Evolutionary conservation across 2,329 filamentous ascomycete species (phyloP).

Genomic region (Diplodia seriata): DNA sequence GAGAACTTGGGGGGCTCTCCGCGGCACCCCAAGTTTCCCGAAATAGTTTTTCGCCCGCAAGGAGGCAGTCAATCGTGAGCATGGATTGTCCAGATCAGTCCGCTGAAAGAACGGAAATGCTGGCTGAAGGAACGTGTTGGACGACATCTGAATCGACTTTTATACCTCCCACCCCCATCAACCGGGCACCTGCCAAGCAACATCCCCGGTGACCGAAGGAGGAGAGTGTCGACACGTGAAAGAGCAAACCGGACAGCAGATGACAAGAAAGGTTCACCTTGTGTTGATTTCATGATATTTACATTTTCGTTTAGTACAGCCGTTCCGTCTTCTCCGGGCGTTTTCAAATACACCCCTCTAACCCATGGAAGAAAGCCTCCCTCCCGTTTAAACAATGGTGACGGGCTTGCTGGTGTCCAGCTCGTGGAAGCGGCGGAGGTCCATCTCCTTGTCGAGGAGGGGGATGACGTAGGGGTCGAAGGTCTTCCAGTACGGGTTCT

Average conservation of each 20-base stretch:
- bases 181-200: too few species aligned
- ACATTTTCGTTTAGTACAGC: conserved; percentile 1
- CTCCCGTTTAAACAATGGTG: conserved; percentile 22
- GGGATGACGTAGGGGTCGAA: conserved; percentile 77
- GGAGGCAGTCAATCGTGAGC: too few species aligned
- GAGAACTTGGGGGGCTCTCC: too few species aligned
- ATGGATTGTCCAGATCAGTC: too few species aligned
- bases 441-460: conserved; percentile 71
- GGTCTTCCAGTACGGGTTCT: conserved; percentile 77
- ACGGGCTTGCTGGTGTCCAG: conserved; percentile 59
- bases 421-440: conserved; percentile 72
- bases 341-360: neutral
- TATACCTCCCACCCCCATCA: too few species aligned
- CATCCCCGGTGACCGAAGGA: too few species aligned
- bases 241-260: neutral
- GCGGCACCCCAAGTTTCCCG: too few species aligned
- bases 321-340: neutral
- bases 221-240: neutral
- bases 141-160: too few species aligned
- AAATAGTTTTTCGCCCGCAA: too few species aligned
- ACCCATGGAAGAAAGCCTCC: neutral
- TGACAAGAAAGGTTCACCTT: neutral
- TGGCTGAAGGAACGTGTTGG: too few species aligned
- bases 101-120: too few species aligned
- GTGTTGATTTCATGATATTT: neutral